Evolutionary conservation across 257 asterid genomes (phyloP).

Genomic region (Nicotiana otophora): DNA sequence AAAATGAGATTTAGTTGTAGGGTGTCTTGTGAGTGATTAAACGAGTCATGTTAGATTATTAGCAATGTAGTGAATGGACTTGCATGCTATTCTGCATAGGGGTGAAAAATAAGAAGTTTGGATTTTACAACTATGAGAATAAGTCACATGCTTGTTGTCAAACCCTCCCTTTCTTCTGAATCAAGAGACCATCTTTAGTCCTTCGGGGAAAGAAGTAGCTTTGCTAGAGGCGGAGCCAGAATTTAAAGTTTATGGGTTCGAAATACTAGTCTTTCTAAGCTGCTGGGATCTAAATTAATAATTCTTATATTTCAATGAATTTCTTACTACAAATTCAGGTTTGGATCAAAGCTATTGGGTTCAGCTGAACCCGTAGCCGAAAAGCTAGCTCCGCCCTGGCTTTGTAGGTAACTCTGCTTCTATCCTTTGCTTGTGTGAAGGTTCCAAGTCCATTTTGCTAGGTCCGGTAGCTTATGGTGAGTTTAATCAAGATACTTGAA

Average conservation of each 20-base stretch:
- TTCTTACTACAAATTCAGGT: no score
- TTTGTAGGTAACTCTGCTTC: neutral
- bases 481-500: neutral
- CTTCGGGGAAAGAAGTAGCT: neutral
- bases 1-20: neutral
- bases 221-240: no score
- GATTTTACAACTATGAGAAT: neutral
- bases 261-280: no score
- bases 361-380: no score
- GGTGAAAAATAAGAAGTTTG: neutral
- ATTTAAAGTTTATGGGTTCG: no score
- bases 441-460: no score
- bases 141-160: neutral
- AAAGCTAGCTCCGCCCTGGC: no score
- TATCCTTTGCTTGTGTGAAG: neutral
- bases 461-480: neutral
- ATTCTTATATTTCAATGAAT: no score
- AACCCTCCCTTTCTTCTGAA: neutral
- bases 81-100: neutral
- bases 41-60: neutral
- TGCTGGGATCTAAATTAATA: no score
- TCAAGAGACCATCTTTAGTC: neutral
- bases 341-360: no score
- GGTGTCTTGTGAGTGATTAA: neutral
- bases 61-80: neutral